These are phyloP conservation scores for Candida ficus DNA, from an alignment of 805 yeast species.

Conservation along the genomic window DNA sequence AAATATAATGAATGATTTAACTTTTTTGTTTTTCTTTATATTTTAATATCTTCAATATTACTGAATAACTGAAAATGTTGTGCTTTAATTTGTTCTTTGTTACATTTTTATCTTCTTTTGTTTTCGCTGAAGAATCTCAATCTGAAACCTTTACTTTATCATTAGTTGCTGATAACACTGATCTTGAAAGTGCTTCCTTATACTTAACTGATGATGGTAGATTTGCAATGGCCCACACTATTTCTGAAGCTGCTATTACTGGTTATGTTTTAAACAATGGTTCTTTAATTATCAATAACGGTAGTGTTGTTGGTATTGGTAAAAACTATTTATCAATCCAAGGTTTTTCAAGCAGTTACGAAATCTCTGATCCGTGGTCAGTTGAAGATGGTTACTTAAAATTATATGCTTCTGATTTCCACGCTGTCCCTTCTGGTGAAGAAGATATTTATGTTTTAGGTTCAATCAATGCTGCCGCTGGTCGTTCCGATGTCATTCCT, in stretches of 20 bases:
- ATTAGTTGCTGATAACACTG: neutral
- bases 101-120: too few relatives aligned
- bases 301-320: slow-evolving; percentile 12
- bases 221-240: neutral
- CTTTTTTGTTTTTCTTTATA: too few relatives aligned
- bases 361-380: slow-evolving; percentile 12
- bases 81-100: too few relatives aligned
- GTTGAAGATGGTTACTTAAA: slow-evolving; percentile 15
- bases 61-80: too few relatives aligned
- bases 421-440: slow-evolving; percentile 17
- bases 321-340: slow-evolving; percentile 14
- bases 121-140: too few relatives aligned
- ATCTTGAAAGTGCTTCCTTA: neutral
- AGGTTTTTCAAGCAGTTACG: slow-evolving; percentile 6
- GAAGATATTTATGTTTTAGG: slow-evolving; percentile 16
- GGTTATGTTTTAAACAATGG: slow-evolving; percentile 4
- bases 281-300: slow-evolving; percentile 7
- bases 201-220: neutral
- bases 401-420: slow-evolving; percentile 16
- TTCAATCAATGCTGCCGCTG: slow-evolving; percentile 16
- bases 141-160: neutral
- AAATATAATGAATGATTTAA: too few relatives aligned
- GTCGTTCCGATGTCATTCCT: slow-evolving; percentile 7
- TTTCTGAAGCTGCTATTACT: neutral
- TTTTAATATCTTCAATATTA: too few relatives aligned